Evolutionary conservation across 2,329 filamentous ascomycete species (phyloP).

Genomic region (Fusarium penzigii): DNA sequence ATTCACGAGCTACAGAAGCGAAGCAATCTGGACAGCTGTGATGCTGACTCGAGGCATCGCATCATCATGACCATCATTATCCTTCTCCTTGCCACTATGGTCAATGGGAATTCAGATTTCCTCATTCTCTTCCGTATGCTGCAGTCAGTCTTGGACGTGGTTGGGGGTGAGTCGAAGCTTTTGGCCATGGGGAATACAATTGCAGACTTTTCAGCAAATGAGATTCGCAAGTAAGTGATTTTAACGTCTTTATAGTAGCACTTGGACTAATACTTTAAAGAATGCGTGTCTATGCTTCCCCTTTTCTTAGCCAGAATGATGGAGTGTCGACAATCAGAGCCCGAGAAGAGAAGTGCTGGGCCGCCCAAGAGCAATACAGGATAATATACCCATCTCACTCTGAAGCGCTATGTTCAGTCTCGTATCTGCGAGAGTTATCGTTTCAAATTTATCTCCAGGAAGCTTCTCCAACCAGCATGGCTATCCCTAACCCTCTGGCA

Average conservation of each 20-base stretch:
- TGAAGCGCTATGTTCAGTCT: conserved; percentile 1
- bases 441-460: conserved; percentile 15
- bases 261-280: conserved; percentile 49
- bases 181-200: conserved; percentile 9
- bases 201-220: conserved; percentile 16
- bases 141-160: conserved; percentile 21
- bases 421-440: conserved; percentile 12
- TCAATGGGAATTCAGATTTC: conserved; percentile 27
- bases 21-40: conserved; percentile 7
- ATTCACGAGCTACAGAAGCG: conserved; percentile 13
- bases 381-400: conserved; percentile 13
- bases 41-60: conserved; percentile 12
- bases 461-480: conserved; percentile 1
- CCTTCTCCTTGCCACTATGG: conserved; percentile 26
- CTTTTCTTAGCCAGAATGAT: conserved; percentile 19
- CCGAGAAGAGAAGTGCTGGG: conserved; percentile 11
- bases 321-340: conserved; percentile 18
- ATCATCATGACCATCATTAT: conserved; percentile 24
- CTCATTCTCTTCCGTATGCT: conserved; percentile 28
- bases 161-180: conserved; percentile 17
- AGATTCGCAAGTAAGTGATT: conserved; percentile 23
- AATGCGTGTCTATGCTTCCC: conserved; percentile 25
- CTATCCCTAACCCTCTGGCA: conserved; percentile 46
- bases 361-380: conserved; percentile 57
- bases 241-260: too few relatives aligned